Conservation (phyloP, 768 basidiomycete genomes). For the Strobilomyces echinocephalus region DNA sequence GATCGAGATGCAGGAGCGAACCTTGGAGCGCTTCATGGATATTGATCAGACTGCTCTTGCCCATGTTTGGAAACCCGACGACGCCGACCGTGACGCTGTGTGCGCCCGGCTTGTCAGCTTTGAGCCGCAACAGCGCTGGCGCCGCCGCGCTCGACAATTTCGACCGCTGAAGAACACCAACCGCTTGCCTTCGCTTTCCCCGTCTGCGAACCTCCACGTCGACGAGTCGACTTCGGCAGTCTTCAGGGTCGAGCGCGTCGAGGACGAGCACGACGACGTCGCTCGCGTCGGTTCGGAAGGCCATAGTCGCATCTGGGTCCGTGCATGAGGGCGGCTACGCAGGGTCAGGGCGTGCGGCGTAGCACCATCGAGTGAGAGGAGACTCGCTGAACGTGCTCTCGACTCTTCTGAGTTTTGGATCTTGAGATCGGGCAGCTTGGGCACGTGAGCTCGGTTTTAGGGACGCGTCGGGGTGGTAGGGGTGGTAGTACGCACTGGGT, state of each 20-base stretch:
- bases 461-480: constrained; percentile 7
- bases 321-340: no score
- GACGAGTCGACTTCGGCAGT: constrained; percentile 87
- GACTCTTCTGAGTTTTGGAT: constrained; percentile 49
- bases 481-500: constrained; percentile 19
- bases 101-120: constrained; percentile 69
- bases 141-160: constrained; percentile 38
- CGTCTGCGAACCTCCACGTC: constrained; percentile 89
- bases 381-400: constrained; percentile 39
- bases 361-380: no score
- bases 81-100: no score
- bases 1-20: constrained; percentile 25
- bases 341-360: no score
- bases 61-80: no score
- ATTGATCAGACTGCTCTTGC: no score
- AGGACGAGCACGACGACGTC: no score
- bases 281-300: no score
- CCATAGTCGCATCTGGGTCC: no score
- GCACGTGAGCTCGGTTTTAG: constrained; percentile 53
- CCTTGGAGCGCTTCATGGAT: no score
- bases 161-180: constrained; percentile 64
- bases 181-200: constrained; percentile 34
- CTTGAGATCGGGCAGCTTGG: constrained; percentile 74
- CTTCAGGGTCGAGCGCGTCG: no score
- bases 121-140: constrained; percentile 74